Evolutionary conservation across 1,284 basidiomycete species (phyloP), one percentile per base, ranked within the genome.

Genomic region (Austropuccinia psidii): DNA sequence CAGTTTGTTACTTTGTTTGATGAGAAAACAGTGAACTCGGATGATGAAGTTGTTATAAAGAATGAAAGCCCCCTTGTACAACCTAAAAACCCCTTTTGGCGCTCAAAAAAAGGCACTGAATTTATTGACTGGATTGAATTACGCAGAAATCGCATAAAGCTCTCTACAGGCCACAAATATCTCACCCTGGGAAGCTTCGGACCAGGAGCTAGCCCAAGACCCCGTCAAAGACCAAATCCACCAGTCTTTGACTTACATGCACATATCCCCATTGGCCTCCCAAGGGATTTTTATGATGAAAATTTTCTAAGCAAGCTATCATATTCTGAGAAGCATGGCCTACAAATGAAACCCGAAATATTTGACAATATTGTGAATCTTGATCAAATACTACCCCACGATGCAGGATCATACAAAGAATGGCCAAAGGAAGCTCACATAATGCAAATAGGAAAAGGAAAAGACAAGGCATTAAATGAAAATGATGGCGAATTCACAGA

Each of bases 61-160:
- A 60, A 70, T 17, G 45, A 31, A 5, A 4, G 15, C 11, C 67
- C 43, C 2, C 6, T 70, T 19, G 21, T 55, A 13, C 31, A 58
- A 17, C 7, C 67, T 8, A 70, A 70, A 45, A 35, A 33, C 21
- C 67, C 67, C n/a, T 24, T 35, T 33, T 70, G 67, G 67, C 21
- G 55, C 6, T 70, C 67, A 15, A 15, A 70, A 15, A 70, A 50
- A 43, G 67, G 54, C 4, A 60, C 55, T 15, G n/a, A 31, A 2
- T 70, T 50, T 27, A 70, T 70, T 21, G 55, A 70, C 17, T 70
- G 67, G 67, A 70, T 70, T 47, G 67, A 70, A 29, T 15, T 3
- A 7, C n/a, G 45, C 29, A 35, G 31, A 31, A 24, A 45, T 49
- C 3, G 41, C n/a, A 54, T 58, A 39, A 11, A 41, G 13, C n/a